Base-by-base conservation (phyloP, 371 early-diverging fungal species). In the Rhizomucor pusillus region DNA sequence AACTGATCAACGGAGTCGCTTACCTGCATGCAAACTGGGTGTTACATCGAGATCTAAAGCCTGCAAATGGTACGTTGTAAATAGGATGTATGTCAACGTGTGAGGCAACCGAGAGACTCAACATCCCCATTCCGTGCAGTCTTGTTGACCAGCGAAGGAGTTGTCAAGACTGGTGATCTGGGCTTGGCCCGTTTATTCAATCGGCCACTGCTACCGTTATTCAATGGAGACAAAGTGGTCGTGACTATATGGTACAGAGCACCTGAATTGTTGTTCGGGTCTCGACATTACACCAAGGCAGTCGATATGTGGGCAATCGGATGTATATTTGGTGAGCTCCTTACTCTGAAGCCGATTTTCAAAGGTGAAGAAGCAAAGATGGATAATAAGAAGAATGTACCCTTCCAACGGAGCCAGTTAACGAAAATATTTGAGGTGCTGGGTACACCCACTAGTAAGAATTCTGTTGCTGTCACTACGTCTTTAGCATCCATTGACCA, bases 241-340 rank as follows among this genome's bases (percentile, higher is more conserved):
- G 95, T 98, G 4, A 99, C 99, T 0, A 89, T 95, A 41, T 97
- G 97, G 97, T 99, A 99, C 68, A 85, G 99, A 36, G 86, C 98
- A 1, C 98, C 98, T 0, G 99, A 99, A 66, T 71, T 99, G 16
- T 70, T 99, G 20, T 76, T 94, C n/a, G 97, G 98, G 12, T 76
- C 90, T 2, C 75, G 90, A 16, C 92, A 95, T 65, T 98, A 99
- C 65, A 90, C 93, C 12, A 93, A 88, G 51, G 93, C 96, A 5
- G 81, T 99, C 14, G 92, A 89, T 68, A 89, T 97, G 68, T 98
- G 98, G 98, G 92, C 94, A 4, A 81, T 94, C 3, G 98, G 98
- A 5, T 97, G 96, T 59, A 96, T 98, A 33, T 93, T 94, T 79
- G 97, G 90, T 12, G 98, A 98, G 64, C 68, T 98, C 52, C 71